These are phyloP conservation scores for Auricularia sp. DNA, from an alignment of 768 basidiomycete species.

Conservation along the genomic window DNA sequence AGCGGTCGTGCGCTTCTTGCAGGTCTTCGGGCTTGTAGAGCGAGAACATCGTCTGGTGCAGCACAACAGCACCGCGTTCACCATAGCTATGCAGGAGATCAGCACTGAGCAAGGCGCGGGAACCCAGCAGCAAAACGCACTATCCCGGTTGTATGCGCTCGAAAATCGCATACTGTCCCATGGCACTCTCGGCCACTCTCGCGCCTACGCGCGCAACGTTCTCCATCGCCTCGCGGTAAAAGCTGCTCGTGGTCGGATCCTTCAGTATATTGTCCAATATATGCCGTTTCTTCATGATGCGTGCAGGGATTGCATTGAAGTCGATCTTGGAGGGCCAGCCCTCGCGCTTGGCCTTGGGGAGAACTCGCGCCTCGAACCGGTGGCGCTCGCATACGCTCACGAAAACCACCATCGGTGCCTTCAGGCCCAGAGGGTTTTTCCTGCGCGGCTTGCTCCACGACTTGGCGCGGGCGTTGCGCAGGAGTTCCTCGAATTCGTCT, in stretches of 20 bases:
- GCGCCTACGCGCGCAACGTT: conserved; percentile 58
- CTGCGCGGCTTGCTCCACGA: conserved; percentile 54
- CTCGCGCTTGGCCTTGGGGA: conserved; percentile 58
- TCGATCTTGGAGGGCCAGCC: conserved; percentile 75
- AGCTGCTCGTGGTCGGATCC: conserved; percentile 33
- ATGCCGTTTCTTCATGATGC: conserved; percentile 33
- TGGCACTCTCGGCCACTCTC: conserved; percentile 54
- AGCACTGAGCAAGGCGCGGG: neutral
- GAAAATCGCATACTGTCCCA: conserved; percentile 69
- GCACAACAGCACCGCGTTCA: conserved; percentile 71
- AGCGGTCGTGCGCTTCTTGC: conserved; percentile 26
- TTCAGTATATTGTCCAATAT: conserved; percentile 13
- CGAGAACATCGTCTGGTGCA: conserved; percentile 65
- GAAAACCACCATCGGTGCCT: conserved; percentile 40
- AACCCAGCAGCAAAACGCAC: conserved; percentile 37
- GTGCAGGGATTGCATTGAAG: conserved; percentile 42
- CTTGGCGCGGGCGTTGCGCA: conserved; percentile 22
- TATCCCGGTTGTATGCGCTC: conserved; percentile 83
- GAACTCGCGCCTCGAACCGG: conserved; percentile 59
- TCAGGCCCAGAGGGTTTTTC: conserved; percentile 57
- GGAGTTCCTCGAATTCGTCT: conserved; percentile 43
- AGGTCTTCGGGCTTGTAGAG: conserved; percentile 60
- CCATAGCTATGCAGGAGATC: conserved; percentile 53
- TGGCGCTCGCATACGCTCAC: conserved; percentile 69
- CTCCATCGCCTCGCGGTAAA: conserved; percentile 59